A percentile compares a stretch with the other conserved stretches of the same genome.
phyloP scores from a whole-genome alignment of 139 green algal species.

The Axilococcus clingmanii region DNA sequence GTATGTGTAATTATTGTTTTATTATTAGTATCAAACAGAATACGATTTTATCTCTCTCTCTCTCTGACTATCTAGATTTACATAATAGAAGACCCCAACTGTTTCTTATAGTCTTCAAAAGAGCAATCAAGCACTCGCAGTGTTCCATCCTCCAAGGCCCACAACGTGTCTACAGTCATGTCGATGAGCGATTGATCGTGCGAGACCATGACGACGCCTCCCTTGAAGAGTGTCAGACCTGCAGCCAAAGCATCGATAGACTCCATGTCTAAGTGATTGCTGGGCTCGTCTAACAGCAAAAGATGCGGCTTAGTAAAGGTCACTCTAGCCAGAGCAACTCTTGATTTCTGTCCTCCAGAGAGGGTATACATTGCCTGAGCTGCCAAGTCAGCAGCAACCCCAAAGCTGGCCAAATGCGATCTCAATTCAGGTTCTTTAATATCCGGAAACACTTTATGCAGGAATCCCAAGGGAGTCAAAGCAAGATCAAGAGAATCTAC shows the following conservation, averaged over 20 bases:
- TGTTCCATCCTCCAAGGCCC: slow-evolving; percentile 33
- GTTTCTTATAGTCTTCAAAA: slow-evolving; percentile 78
- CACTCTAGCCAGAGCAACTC: slow-evolving; percentile 39
- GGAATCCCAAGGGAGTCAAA: slow-evolving; percentile 52
- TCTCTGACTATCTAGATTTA: too few species aligned
- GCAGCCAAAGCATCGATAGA: slow-evolving; percentile 68
- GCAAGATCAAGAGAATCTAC: slow-evolving; percentile 91
- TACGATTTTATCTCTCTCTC: too few species aligned
- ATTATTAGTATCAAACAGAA: too few species aligned
- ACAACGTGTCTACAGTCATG: slow-evolving; percentile 74
- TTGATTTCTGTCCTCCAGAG: slow-evolving; percentile 81
- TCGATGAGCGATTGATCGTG: slow-evolving; percentile 78
- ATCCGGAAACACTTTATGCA: slow-evolving; percentile 24
- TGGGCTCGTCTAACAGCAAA: slow-evolving; percentile 78
- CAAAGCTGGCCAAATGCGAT: slow-evolving; percentile 81
- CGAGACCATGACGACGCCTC: slow-evolving; percentile 75
- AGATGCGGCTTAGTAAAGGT: slow-evolving; percentile 79
- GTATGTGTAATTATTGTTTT: too few species aligned
- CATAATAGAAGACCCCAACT: too few species aligned
- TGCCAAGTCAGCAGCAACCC: slow-evolving; percentile 70
- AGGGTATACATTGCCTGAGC: slow-evolving; percentile 90
- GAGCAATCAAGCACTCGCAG: slow-evolving; percentile 35
- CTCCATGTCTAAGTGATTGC: slow-evolving; percentile 88
- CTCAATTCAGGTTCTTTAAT: slow-evolving; percentile 14
- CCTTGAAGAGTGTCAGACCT: not conserved